Evolutionary conservation across 805 yeast species (phyloP).

Genomic region (Metschnikowia henanensis): DNA sequence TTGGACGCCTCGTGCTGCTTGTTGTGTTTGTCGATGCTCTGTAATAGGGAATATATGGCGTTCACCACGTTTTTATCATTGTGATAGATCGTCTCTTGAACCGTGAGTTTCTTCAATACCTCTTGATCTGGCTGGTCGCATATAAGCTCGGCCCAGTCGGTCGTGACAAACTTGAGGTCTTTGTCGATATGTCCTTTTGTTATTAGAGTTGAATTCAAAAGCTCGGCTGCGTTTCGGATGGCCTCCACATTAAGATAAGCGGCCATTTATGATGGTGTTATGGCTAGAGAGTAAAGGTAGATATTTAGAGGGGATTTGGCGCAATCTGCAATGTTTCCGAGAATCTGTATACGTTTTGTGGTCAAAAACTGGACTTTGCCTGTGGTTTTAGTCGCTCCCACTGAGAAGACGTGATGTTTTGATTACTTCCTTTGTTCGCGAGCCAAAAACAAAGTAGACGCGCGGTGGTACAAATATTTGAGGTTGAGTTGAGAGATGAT

Average conservation of each 20-base stretch:
- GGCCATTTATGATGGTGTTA: conserved; percentile 15
- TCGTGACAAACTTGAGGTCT: conserved; percentile 32
- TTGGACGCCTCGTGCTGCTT: conserved; percentile 32
- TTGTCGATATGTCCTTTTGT: conserved; percentile 36
- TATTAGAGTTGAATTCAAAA: conserved; percentile 33
- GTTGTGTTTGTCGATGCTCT: conserved; percentile 33
- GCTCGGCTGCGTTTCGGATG: conserved; percentile 36
- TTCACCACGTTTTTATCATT: conserved; percentile 41
- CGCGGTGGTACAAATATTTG: no score
- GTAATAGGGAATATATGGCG: conserved; percentile 34
- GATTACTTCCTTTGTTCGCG: no score
- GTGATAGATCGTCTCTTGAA: conserved; percentile 32
- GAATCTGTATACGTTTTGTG: no score
- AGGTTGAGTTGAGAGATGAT: no score
- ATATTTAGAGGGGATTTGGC: no score
- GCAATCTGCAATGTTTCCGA: no score
- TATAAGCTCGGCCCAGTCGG: conserved; percentile 34
- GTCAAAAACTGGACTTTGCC: no score
- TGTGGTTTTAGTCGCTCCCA: no score
- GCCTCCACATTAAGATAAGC: conserved; percentile 31
- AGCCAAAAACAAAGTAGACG: no score
- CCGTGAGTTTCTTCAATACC: conserved; percentile 15
- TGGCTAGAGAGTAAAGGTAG: not conserved
- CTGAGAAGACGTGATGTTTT: no score
- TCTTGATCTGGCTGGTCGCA: conserved; percentile 24